Percentiles rank a stretch among this genome's conserved stretches.
These are phyloP conservation scores for Starmerella geochares DNA, from an alignment of 805 yeast species.

Conservation along the genomic window DNA sequence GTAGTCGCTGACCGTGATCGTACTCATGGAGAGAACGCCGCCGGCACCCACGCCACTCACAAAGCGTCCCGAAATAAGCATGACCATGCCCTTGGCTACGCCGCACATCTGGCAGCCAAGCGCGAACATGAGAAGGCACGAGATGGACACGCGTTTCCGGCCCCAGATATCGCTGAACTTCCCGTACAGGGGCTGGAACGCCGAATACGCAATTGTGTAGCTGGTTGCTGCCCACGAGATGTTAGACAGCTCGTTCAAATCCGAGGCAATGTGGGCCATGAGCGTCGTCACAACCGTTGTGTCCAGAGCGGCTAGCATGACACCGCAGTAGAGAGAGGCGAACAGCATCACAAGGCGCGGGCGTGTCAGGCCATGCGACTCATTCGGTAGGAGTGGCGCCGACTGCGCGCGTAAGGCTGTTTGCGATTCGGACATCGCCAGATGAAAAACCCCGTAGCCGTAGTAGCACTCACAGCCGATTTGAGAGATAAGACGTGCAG, in stretches of 20 bases:
- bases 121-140: constrained; percentile 37
- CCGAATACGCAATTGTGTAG: constrained; percentile 56
- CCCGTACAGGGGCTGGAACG: constrained; percentile 67
- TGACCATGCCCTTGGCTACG: constrained; percentile 41
- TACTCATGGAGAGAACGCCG: constrained; percentile 64
- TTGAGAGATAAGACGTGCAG: background rate
- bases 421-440: background rate
- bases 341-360: constrained; percentile 20
- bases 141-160: constrained; percentile 34
- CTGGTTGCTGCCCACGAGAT: constrained; percentile 66
- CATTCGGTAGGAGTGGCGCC: constrained; percentile 9
- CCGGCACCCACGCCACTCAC: constrained; percentile 89
- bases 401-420: constrained; percentile 1
- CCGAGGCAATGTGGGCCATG: constrained; percentile 49
- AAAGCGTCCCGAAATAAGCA: constrained; percentile 62
- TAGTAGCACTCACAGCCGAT: background rate
- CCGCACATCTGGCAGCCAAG: constrained; percentile 46
- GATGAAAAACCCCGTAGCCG: background rate
- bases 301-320: constrained; percentile 46
- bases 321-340: constrained; percentile 29
- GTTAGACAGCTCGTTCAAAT: constrained; percentile 42
- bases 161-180: constrained; percentile 52
- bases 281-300: constrained; percentile 52
- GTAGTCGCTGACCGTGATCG: constrained; percentile 67
- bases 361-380: constrained; percentile 12